Base-by-base conservation (phyloP, 352 stramenopile species). In the Phytopythium kandeliae region DNA sequence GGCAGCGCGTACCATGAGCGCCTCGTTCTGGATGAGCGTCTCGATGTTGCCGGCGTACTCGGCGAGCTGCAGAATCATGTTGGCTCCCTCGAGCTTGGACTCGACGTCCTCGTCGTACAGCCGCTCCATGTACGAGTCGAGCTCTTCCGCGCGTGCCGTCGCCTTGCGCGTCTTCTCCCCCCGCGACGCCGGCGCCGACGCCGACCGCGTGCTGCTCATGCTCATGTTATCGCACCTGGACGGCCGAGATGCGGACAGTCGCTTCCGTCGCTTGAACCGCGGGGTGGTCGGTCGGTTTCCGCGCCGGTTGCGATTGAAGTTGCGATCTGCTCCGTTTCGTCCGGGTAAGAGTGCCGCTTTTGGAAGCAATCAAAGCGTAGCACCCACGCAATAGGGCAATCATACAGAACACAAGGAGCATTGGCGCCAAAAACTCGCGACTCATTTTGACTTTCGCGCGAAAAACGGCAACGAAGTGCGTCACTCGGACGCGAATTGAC, bases 81-180 rank as follows among this genome's bases (percentile, higher is more conserved):
- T 93, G 40, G 89, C 92, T 8, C 91, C 90, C 10, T 92, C 81
- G 48, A 89, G 61, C 33, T 90, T 92, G 42, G 79, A 86, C 63
- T 94, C 78, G 54, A 90, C 71, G 54, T 86, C 73, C 41, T 95
- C 91, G 51, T 97, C 90, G 65, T 98, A 98, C 11, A 98, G 71
- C 37, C 95, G 85, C 63, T 98, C 91, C 63, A 97, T 92, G 71
- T 97, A 97, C 34, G 92, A 57, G 60, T 98, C 91, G 21, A 98
- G 69, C 30, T 92, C 82, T 30, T 95, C 78, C 35, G 89, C 62
- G 13, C 70, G 66, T 30, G 75, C 75, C 10, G 69, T 74, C 55
- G 79, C 59, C 55, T 86, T 85, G 37, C 74, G 74, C 11, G 63
- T 49, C 45, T 77, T 79, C 38, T 70, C 60, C 24, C 48, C 35